phyloP scores from a whole-genome alignment of 169 alveolate species.

The Sarcocystis neurona region DNA sequence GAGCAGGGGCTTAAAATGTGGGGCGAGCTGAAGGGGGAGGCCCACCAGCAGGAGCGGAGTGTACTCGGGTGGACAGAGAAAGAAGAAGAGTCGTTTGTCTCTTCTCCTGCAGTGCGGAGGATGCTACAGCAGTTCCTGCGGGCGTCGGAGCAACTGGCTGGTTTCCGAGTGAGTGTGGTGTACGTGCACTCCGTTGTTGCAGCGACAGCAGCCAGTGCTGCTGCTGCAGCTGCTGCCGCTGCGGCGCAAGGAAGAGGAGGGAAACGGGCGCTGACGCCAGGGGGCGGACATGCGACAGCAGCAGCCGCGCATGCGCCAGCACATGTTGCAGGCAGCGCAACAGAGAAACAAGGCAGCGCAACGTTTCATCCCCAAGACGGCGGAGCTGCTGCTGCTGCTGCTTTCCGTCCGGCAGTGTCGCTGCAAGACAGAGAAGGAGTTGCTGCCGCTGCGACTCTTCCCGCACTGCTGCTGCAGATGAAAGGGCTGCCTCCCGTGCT shows the following conservation, averaged over 20 bases:
- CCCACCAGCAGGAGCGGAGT: conserved; percentile 38
- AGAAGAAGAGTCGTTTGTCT: conserved; percentile 28
- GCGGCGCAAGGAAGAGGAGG: too few relatives aligned
- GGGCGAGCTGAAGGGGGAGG: conserved; percentile 33
- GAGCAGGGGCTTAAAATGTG: conserved; percentile 23
- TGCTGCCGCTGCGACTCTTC: conserved; percentile 35
- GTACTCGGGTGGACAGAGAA: conserved; percentile 29
- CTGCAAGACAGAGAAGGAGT: conserved; percentile 10
- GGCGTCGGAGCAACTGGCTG: conserved; percentile 16
- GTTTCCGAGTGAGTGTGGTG: too few relatives aligned
- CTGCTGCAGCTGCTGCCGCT: background rate
- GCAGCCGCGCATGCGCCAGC: conserved; percentile 33
- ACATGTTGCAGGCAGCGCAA: background rate
- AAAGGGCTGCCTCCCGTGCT: conserved; percentile 58
- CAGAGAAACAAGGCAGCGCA: too few relatives aligned
- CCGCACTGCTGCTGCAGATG: conserved; percentile 38
- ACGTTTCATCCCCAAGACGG: too few relatives aligned
- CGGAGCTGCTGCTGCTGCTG: too few relatives aligned
- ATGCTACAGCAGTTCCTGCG: background rate
- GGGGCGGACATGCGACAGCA: background rate
- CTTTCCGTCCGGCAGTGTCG: too few relatives aligned
- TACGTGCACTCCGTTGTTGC: too few relatives aligned
- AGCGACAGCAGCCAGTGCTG: background rate
- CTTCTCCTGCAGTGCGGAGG: conserved; percentile 3
- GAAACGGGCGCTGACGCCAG: too few relatives aligned